Evolutionary conservation across 768 basidiomycete species (phyloP).

Genomic region (Lentinus brumalis): DNA sequence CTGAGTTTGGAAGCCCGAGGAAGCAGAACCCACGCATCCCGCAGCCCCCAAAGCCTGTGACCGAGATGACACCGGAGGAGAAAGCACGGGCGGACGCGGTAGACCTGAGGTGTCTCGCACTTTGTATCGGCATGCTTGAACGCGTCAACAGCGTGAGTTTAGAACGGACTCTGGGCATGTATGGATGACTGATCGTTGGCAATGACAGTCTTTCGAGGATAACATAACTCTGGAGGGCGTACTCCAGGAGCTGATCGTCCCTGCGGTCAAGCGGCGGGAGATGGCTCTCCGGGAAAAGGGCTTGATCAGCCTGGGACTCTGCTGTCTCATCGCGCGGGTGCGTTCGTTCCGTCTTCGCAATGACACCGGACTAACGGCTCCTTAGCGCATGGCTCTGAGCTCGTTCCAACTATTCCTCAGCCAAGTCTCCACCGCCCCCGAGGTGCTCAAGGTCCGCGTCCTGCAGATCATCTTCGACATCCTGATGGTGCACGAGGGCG

Average conservation of each 20-base stretch:
- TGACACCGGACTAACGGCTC: background rate
- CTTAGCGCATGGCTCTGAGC: conserved; percentile 59
- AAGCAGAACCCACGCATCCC: conserved; percentile 6
- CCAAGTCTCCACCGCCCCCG: conserved; percentile 67
- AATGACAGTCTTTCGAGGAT: conserved; percentile 54
- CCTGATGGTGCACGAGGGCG: conserved; percentile 78
- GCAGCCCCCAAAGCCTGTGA: conserved; percentile 34
- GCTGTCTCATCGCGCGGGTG: conserved; percentile 83
- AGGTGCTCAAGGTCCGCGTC: conserved; percentile 66
- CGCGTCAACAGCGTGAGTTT: conserved; percentile 76
- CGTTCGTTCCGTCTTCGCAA: background rate
- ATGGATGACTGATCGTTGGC: background rate
- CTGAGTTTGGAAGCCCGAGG: conserved; percentile 29
- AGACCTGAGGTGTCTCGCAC: conserved; percentile 71
- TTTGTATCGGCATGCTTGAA: conserved; percentile 85
- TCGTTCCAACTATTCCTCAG: conserved; percentile 82
- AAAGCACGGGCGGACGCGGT: conserved; percentile 57
- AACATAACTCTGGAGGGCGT: conserved; percentile 71
- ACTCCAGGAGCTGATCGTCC: conserved; percentile 83
- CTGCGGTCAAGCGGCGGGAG: conserved; percentile 88
- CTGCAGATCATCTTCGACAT: conserved; percentile 85
- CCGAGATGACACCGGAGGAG: conserved; percentile 60
- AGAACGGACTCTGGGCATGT: background rate
- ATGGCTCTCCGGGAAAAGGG: conserved; percentile 79
- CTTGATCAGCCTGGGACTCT: conserved; percentile 76